Conservation (phyloP, 2,329 filamentous ascomycete genomes). For the Rutstroemia sp. region DNA sequence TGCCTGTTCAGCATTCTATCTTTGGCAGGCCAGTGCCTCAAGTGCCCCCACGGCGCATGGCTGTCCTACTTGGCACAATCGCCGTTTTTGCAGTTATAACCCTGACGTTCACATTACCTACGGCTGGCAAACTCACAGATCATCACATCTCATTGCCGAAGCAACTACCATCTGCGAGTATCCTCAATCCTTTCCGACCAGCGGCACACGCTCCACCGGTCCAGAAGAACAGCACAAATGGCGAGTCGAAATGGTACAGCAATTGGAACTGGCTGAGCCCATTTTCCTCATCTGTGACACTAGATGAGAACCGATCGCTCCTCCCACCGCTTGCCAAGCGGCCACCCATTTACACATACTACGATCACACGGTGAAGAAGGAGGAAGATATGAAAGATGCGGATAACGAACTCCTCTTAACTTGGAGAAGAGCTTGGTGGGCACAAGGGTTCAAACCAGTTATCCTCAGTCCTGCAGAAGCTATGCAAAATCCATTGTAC, state of each 20-base stretch:
- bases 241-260: slow-evolving; percentile 75
- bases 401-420: slow-evolving; percentile 71
- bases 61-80: slow-evolving; percentile 43
- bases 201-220: slow-evolving; percentile 64
- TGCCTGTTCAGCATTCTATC: slow-evolving; percentile 41
- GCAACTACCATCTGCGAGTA: slow-evolving; percentile 32
- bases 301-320: slow-evolving; percentile 77
- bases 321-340: slow-evolving; percentile 68
- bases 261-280: slow-evolving; percentile 88
- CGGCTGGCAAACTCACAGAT: slow-evolving; percentile 42
- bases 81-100: slow-evolving; percentile 46
- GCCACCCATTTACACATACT: slow-evolving; percentile 83
- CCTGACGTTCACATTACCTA: slow-evolving; percentile 45
- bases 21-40: slow-evolving; percentile 44
- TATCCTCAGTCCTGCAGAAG: slow-evolving; percentile 72
- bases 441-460: slow-evolving; percentile 84
- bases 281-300: slow-evolving; percentile 72
- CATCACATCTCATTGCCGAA: slow-evolving; percentile 44
- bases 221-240: slow-evolving; percentile 71
- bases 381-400: slow-evolving; percentile 59
- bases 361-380: slow-evolving; percentile 60
- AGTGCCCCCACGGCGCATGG: slow-evolving; percentile 45
- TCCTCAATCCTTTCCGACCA: slow-evolving; percentile 59
- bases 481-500: slow-evolving; percentile 75
- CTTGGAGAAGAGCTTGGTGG: slow-evolving; percentile 94